Percentiles rank a stretch among this genome's conserved stretches.
These are phyloP conservation scores for Dendrocalamus latiflorus DNA, from an alignment of 202 grass and related monocot genomes.

Conservation along the genomic window DNA sequence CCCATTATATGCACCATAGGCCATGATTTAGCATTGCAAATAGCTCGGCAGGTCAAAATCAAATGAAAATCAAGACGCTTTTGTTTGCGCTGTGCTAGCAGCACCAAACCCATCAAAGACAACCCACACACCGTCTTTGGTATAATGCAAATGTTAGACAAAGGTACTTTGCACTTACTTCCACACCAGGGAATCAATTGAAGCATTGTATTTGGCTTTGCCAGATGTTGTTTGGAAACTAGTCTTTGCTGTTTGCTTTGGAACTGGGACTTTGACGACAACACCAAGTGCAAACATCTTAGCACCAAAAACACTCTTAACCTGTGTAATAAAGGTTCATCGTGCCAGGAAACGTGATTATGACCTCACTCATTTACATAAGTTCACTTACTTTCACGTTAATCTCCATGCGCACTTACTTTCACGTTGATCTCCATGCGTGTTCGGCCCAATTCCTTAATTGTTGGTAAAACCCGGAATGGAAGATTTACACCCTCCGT, in stretches of 20 bases:
- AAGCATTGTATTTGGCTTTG: slow-evolving; percentile 99
- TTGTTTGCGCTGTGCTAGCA: neutral
- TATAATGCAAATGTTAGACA: slow-evolving; percentile 2
- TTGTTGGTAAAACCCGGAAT: slow-evolving; percentile 88
- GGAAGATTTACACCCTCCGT: slow-evolving; percentile 98
- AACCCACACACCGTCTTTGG: neutral
- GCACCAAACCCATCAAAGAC: neutral
- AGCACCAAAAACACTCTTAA: slow-evolving; percentile 97
- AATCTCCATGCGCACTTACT: too few relatives aligned
- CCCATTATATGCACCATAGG: neutral
- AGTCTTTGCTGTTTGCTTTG: slow-evolving; percentile 96
- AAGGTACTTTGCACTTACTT: slow-evolving; percentile 60
- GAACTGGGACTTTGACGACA: slow-evolving; percentile 95
- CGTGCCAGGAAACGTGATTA: slow-evolving; percentile 19
- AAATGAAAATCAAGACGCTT: neutral
- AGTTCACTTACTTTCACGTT: slow-evolving; percentile 80
- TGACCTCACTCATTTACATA: neutral
- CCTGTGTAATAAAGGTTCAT: slow-evolving; percentile 39
- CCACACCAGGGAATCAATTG: slow-evolving; percentile 94
- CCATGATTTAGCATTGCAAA: neutral
- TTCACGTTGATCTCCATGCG: too few relatives aligned
- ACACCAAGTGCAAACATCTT: slow-evolving; percentile 99
- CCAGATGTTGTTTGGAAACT: slow-evolving; percentile 98
- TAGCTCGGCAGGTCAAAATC: neutral
- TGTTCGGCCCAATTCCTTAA: slow-evolving; percentile 97